Base-by-base conservation (phyloP, 441 rosid genomes). In the Capsella rubella region DNA sequence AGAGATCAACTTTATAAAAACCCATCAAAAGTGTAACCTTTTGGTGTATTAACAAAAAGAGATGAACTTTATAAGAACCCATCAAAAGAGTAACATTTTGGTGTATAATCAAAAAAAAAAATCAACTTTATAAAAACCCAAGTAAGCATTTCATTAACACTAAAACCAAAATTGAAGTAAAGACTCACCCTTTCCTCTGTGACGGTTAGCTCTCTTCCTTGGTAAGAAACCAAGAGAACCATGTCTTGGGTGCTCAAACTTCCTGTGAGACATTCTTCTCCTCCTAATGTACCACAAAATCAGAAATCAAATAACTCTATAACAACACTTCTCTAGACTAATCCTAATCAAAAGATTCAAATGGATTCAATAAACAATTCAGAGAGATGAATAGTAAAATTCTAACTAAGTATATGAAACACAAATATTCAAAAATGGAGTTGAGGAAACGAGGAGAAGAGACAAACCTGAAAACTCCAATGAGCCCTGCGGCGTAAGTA, bases 181-280 rank as follows among this genome's bases (percentile, higher is more conserved):
- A 63, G 8, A 3, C 5, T 54, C 13, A 89, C 91, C 96, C 73
- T 90, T 94, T 69, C 99, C 99, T 73, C 99, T 85, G 84, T 92
- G 97, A 39, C 96, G 93, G 67, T 90, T 69, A 64, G 98, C 96
- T 66, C 98, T 69, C 82, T 93, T 93, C 89, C 96, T 88, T 2
- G 98, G 98, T 51, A 93, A 89, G 80, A 93, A 93, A 79, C 98
- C 98, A 69, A 93, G 88, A 67, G 97, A 93, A 4, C 98, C 98
- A 52, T 93, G 98, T 78, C 98, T 93, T 18, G 97, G 98, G 82
- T 93, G 98, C 84, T 93, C 98, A 79, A 92, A 92, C 87, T 92
- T 92, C 84, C 97, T 79, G 89, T 92, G 97, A 74, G 97, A 92
- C 97, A 92, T 92, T 37, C 53, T 84, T 50, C 78, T 51, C 70